Evolutionary conservation across 1,139 yeast species (phyloP), one percentile per base, ranked within the genome.

Genomic region (Blastobotrys illinoisensis): DNA sequence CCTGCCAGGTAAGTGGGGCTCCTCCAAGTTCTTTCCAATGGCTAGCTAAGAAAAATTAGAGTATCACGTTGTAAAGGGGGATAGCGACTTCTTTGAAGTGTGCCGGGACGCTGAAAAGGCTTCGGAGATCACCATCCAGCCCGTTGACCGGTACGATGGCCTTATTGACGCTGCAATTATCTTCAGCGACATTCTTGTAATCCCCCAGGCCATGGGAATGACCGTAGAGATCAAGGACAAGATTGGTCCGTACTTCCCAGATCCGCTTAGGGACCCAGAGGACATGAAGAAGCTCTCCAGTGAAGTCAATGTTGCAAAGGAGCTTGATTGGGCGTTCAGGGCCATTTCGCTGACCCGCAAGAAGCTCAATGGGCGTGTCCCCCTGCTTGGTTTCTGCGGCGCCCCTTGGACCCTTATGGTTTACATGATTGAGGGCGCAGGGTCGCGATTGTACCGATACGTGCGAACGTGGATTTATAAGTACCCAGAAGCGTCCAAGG

Each of bases 141-240:
- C 99, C 7, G 81, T 93, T 53, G 89, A 86, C 56, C 96, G 88
- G 64, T 93, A 83, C 67, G 85, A 85, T 54, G 98, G 97, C 0
- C 77, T 90, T 55, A 79, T 93, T 52, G 99, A 93, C 68, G 99
- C 98, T 3, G 99, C 99, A 9, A 93, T 93, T 64, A 93, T 93
- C 58, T 93, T 95, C 74, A 85, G 93, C 67, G 99, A 93, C 70
- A 93, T 93, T 64, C 78, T 93, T 58, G 99, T 93, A 46, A 87
- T 93, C 55, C 99, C 99, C 2, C 99, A 93, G 73, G 99, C 98
- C 5, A 86, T 93, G 91, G 99, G 99, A 18, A 88, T 91, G 86
- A 85, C 81, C 55, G 96, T 93, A 47, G 85, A 88, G 67, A 93
- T 93, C 96, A 76, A 88, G 47, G 99, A 93, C 59, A 95, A 96